phyloP scores from a whole-genome alignment of 805 yeast genomes.

The Metschnikowia vanudenii region DNA sequence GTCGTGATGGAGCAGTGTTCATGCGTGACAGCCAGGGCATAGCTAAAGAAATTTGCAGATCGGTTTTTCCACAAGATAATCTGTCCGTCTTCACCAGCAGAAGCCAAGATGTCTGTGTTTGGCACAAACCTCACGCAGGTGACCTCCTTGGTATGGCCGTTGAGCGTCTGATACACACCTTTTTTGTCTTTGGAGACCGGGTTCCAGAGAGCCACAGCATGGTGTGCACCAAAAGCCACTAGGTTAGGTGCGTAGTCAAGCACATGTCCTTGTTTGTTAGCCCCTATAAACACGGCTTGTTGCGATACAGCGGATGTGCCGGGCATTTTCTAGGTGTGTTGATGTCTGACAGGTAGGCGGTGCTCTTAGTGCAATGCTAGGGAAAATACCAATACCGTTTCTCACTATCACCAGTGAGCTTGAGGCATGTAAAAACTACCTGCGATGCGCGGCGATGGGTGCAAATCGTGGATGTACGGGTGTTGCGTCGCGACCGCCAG shows the following conservation, averaged over 20 bases:
- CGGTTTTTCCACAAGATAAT: conserved; percentile 57
- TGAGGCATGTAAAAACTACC: background rate
- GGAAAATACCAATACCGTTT: too few species aligned
- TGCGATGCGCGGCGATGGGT: conserved; percentile 14
- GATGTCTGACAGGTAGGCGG: too few species aligned
- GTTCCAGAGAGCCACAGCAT: conserved; percentile 66
- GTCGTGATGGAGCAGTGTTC: conserved; percentile 56
- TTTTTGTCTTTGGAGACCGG: conserved; percentile 42
- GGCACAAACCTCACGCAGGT: conserved; percentile 61
- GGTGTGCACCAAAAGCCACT: conserved; percentile 73
- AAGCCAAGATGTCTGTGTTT: conserved; percentile 44
- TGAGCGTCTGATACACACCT: conserved; percentile 57
- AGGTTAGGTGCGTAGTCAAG: conserved; percentile 48
- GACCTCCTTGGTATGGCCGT: conserved; percentile 60
- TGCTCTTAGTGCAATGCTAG: too few species aligned
- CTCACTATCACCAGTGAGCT: background rate
- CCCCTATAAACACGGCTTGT: conserved; percentile 70
- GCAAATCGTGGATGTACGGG: conserved; percentile 19
- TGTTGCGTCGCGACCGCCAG: conserved; percentile 1
- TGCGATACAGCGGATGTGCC: conserved; percentile 15
- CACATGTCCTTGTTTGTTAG: conserved; percentile 62
- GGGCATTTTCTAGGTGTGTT: too few species aligned
- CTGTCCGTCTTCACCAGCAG: conserved; percentile 66
- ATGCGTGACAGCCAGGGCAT: conserved; percentile 31
- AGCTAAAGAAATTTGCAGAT: conserved; percentile 25